Base-by-base conservation (phyloP, 176 grass and related monocot genomes). In the Phoenix dactylifera region DNA sequence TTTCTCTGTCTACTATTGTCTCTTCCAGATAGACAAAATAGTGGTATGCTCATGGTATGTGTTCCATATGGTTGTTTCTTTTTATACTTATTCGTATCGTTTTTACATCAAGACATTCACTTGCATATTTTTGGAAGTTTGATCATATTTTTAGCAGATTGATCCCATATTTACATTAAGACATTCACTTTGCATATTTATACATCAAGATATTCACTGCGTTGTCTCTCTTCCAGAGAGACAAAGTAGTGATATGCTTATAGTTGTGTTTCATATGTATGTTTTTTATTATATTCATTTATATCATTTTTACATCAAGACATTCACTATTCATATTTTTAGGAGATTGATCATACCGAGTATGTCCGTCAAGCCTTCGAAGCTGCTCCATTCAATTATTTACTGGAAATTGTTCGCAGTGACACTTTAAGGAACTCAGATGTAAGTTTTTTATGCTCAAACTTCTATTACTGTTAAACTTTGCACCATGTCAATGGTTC, bases 271-370 rank as follows among this genome's bases (percentile, higher is more conserved):
- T 51, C 6, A 39, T 55, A 54, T 55, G 5, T 25, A 23, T 63
- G 14, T 19, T 15, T 59, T 44, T 58, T 22, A 15, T 35, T 44
- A 44, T 44, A 12, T 44, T 44, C 35, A 44, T 44, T 44, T 44
- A 14, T 44, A 14, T 44, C 1, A 2, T 44, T 44, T 44, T 44
- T 44, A 44, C 35, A 44, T 12, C 7, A 44, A 44, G 35, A 44
- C 35, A 12, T 12, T 44, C 35, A 44, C 35, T 44, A 22, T 55
- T n/a, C 17, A 7, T 72, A 49, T 39, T 83, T 54, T 28, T 76
- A 89, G 90, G 91, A 96, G 56, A 82, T 96, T 75, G 83, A 90
- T 79, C 86, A 96, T 87, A 68, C 71, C 39, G 76, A 67, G 9
- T 96, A 90, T 85, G 86, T 82, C 28, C 83, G 49, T 58, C 75